Evolutionary conservation across 1,139 yeast species (phyloP).

Genomic region (Diutina catenulata): DNA sequence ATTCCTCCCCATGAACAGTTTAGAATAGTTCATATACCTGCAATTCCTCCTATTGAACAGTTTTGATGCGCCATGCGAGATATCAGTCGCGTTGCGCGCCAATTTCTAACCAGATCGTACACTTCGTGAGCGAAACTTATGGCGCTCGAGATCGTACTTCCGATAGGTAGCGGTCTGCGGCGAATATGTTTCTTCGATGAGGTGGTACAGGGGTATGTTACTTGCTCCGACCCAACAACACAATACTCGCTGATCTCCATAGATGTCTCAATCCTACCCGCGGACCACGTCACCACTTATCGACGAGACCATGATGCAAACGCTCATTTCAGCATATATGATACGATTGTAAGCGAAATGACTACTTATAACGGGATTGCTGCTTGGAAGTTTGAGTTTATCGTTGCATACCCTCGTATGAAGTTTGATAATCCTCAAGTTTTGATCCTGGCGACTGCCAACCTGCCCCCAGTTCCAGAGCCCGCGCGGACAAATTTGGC

Average conservation of each 20-base stretch:
- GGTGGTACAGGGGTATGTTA: neutral
- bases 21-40: no score
- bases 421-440: neutral
- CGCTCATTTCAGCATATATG: neutral
- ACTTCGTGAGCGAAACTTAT: no score
- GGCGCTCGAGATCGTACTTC: neutral
- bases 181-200: slow-evolving; percentile 1
- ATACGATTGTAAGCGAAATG: neutral
- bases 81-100: no score
- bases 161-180: neutral
- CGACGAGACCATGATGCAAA: neutral
- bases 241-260: neutral
- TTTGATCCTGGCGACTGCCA: neutral
- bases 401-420: neutral
- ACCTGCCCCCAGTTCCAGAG: no score
- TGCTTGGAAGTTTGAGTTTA: neutral
- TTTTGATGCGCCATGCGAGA: no score
- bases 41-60: no score
- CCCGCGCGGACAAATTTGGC: no score
- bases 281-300: neutral
- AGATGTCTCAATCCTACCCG: neutral
- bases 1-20: no score
- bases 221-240: neutral
- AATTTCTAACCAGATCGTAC: no score
- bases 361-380: neutral